These are phyloP conservation scores for Balamuthia mandrillaris DNA, from an alignment of 208 protist species.

Conservation along the genomic window DNA sequence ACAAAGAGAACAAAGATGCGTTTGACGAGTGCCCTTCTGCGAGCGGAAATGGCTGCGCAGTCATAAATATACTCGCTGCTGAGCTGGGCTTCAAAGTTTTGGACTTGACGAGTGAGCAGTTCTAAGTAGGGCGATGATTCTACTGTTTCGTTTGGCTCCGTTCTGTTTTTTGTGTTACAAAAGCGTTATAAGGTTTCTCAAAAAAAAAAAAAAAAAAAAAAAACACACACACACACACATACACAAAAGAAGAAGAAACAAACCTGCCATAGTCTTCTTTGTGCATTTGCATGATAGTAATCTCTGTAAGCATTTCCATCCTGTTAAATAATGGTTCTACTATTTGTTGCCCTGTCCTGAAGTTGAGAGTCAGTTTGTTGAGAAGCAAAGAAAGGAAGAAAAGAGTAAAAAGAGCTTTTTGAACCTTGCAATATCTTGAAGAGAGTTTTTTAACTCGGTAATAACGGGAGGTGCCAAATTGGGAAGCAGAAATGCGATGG, in stretches of 20 bases:
- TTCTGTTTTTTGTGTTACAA: no score
- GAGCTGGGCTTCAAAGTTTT: no score
- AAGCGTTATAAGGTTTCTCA: neutral
- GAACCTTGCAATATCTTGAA: neutral
- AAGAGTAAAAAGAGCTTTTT: no score
- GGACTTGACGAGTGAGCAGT: no score
- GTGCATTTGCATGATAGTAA: conserved; percentile 1
- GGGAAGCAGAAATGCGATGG: neutral
- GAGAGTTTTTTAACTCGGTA: neutral
- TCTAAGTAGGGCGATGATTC: no score
- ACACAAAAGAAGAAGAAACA: neutral
- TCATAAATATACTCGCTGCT: neutral
- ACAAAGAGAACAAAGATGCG: conserved; percentile 3
- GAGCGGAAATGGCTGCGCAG: no score
- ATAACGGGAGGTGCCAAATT: neutral
- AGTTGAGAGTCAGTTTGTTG: neutral
- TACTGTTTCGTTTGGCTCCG: no score
- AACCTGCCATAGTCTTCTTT: conserved; percentile 21
- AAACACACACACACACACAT: neutral
- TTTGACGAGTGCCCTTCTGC: neutral
- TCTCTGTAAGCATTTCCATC: neutral
- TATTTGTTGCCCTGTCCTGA: conserved; percentile 17
- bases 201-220: neutral
- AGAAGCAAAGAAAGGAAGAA: neutral
- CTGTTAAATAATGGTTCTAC: neutral